Base-by-base conservation (phyloP, 805 yeast species). In the Ogataea polymorpha region DNA sequence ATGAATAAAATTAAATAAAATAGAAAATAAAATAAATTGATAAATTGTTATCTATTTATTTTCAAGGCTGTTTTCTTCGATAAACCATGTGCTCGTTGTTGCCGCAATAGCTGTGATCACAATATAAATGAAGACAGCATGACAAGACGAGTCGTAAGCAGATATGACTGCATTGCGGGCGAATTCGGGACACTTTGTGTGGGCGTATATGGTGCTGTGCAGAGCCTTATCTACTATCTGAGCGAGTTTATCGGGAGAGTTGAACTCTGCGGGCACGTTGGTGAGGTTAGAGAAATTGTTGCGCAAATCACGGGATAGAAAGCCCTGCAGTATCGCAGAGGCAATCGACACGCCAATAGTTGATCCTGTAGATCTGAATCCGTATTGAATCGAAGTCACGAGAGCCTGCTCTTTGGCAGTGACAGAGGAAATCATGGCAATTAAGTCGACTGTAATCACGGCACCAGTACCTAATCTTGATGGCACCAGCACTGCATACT, bases 331-430 rank as follows among this genome's bases (percentile, higher is more conserved):
- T 7, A 75, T 63, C 0, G 80, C 78, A 25, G 71, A 65, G 1
- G 76, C 72, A 16, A 72, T 55, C 0, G 79, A 62, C 11, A 74
- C 79, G 15, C 80, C 80, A 42, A 75, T 54, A 0, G 80, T 74
- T 3, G 79, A 74, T 1, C 80, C 80, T 1, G 79, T 72, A 6
- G 79, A 66, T 50, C 80, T 62, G 51, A 75, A 75, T 4, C 79
- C 89, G 59, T 90, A 89, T 56, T 87, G 95, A 43, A 90, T 85
- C 0, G 96, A 86, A 0, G 96, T 89, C 2, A 91, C 83, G 15
- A 88, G 74, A 1, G 96, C 96, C 61, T 87, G 96, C 54, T 71
- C 75, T 38, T 75, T 71, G 16, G 68, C 61, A 8, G 84, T 80
- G 2, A 83, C 93, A 2, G 93, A 77, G 0, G 93, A 81, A 39